Evolutionary conservation across 148 eudicot species (phyloP).

Genomic region (Limonium bicolor): DNA sequence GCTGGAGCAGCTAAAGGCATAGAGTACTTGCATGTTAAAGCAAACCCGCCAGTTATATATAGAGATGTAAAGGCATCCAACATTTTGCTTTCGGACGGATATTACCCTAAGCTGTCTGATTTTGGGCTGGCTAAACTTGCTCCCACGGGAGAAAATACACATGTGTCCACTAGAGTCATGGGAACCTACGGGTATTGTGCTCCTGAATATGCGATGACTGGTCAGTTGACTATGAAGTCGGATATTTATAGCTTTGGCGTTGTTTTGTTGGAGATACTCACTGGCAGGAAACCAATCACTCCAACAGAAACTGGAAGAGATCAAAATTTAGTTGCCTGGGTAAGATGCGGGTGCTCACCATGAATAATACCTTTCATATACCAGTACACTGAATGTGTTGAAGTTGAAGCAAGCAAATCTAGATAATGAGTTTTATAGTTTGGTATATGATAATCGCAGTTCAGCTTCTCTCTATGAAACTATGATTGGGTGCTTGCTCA

Average conservation of each 20-base stretch:
- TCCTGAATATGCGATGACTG: constrained; percentile 62
- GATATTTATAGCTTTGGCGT: constrained; percentile 66
- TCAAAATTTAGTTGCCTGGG: constrained; percentile 65
- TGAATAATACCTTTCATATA: too few relatives aligned
- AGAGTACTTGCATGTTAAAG: constrained; percentile 47
- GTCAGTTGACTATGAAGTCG: constrained; percentile 46
- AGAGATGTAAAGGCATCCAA: constrained; percentile 56
- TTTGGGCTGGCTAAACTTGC: constrained; percentile 58
- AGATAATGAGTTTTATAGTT: too few relatives aligned
- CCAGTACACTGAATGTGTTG: too few relatives aligned
- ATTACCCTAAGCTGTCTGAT: constrained; percentile 46
- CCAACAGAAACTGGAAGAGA: constrained; percentile 30
- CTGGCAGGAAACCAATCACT: constrained; percentile 62
- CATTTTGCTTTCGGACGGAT: constrained; percentile 37
- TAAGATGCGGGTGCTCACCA: constrained; percentile 29
- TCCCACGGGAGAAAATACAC: constrained; percentile 45
- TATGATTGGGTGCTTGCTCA: too few relatives aligned
- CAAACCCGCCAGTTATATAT: constrained; percentile 55
- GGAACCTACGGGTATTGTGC: constrained; percentile 62
- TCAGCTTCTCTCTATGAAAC: too few relatives aligned
- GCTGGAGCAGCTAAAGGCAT: constrained; percentile 55
- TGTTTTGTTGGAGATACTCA: constrained; percentile 57
- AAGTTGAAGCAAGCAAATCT: too few relatives aligned
- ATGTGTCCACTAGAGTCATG: constrained; percentile 53
- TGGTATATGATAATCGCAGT: too few relatives aligned